Evolutionary conservation across 495 filamentous ascomycete species (phyloP).

Genomic region (Penicillium daleae): DNA sequence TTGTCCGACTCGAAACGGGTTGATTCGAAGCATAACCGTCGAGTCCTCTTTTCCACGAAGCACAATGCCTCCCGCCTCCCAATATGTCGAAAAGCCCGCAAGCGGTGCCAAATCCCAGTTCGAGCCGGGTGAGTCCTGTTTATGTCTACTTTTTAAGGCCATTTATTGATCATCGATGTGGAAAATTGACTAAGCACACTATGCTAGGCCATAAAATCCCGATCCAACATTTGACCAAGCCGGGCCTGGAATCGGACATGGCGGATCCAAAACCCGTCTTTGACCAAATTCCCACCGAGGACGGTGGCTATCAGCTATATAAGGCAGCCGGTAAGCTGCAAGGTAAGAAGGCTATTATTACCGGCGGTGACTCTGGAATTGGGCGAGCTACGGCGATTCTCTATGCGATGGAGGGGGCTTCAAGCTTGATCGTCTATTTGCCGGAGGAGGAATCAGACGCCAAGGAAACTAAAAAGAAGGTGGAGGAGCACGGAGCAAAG

Average conservation of each 20-base stretch:
- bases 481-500: conserved; percentile 66
- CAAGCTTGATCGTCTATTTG: conserved; percentile 73
- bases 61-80: conserved; percentile 21
- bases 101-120: conserved; percentile 35
- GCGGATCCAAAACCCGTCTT: conserved; percentile 63
- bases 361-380: conserved; percentile 83
- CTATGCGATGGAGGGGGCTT: conserved; percentile 83
- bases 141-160: not conserved
- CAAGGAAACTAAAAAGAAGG: conserved; percentile 71
- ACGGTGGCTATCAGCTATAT: conserved; percentile 74
- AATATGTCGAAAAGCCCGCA: conserved; percentile 30
- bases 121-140: conserved; percentile 27
- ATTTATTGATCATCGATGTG: not conserved
- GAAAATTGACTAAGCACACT: not conserved
- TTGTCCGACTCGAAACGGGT: not conserved
- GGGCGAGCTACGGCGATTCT: conserved; percentile 81
- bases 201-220: conserved; percentile 68
- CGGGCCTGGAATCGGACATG: conserved; percentile 71
- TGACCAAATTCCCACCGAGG: conserved; percentile 68
- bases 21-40: not conserved
- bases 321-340: conserved; percentile 77
- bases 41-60: not conserved
- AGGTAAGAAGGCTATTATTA: conserved; percentile 78
- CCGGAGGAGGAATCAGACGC: conserved; percentile 80
- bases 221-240: conserved; percentile 67